Evolutionary conservation across 2,329 filamentous ascomycete species (phyloP), one percentile per base, ranked within the genome.

Genomic region (Podosphaera aphanis): DNA sequence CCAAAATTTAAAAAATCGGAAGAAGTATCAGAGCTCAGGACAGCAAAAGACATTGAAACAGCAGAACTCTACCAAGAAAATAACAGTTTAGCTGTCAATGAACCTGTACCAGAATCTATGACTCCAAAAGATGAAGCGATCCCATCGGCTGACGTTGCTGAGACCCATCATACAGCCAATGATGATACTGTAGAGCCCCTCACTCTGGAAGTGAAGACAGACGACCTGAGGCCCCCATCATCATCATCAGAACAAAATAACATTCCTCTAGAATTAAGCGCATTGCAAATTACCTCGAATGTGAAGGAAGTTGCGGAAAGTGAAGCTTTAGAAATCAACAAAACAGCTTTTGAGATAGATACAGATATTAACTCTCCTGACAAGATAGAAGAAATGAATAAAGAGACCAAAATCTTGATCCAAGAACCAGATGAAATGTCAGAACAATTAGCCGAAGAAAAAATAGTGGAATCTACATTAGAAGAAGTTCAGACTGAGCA

Each of bases 231-330:
- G 27, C n/a, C n/a, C n/a, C n/a, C n/a, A n/a, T n/a, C n/a, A n/a
- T n/a, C n/a, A 19, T 16, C 6, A 8, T 16, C 10, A 5, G 20
- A 44, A 44, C 5, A 31, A 6, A 21, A 44, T 25, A 43, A 25
- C 10, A 15, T 3, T n/a, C 10, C 23, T 7, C 11, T 23, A 23
- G 40, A 15, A 27, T 53, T 47, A 2, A 49, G 52, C 15, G 29
- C 49, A 8, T 48, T 48, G 13, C 50, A 51, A 7, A 51, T 52
- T 38, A 49, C 50, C 8, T 49, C 54, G 36, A 19, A 40, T 18
- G 21, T 11, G 7, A 16, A 23, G 16, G 40, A 43, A 10, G 20
- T 16, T n/a, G 40, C 15, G 21, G 43, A 45, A 37, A 18, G 42
- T 15, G 44, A 53, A 29, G 49, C 42, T 33, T 10, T 21, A 20